Conservation (phyloP, 306 rosid genomes). For the Prosopis cineraria region DNA sequence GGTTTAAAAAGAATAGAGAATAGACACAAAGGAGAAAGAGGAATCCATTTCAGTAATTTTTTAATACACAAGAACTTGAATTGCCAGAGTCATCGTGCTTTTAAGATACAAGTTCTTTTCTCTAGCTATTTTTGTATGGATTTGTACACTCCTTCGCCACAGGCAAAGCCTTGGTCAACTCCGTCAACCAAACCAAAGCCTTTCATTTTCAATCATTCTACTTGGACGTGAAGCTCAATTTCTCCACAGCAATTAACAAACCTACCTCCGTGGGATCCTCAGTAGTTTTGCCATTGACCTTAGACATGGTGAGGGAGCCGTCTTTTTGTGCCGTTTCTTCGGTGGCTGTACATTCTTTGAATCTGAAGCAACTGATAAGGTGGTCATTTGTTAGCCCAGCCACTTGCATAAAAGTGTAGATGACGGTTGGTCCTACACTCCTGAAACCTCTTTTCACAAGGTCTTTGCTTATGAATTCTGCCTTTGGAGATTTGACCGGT, state of each 20-base stretch:
- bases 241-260: constrained; percentile 45
- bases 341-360: constrained; percentile 53
- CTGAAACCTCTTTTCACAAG: constrained; percentile 74
- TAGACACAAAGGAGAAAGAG: constrained; percentile 18
- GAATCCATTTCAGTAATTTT: constrained; percentile 27
- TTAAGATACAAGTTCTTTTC: constrained; percentile 39
- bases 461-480: constrained; percentile 74
- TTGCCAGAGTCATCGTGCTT: constrained; percentile 38
- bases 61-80: constrained; percentile 43
- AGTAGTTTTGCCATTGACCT: constrained; percentile 36
- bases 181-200: constrained; percentile 26
- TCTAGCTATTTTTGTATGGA: constrained; percentile 37
- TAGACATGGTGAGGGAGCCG: constrained; percentile 34
- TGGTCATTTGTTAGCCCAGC: constrained; percentile 80
- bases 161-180: constrained; percentile 6
- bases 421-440: constrained; percentile 72
- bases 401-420: constrained; percentile 74
- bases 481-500: constrained; percentile 75
- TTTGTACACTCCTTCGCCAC: constrained; percentile 53
- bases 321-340: constrained; percentile 47
- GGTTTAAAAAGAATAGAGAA: neutral
- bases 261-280: constrained; percentile 41
- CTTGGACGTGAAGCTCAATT: constrained; percentile 42
- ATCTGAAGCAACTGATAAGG: constrained; percentile 76
- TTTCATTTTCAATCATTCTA: constrained; percentile 14